Percentiles rank a stretch among this genome's conserved stretches.
Evolutionary conservation across 768 basidiomycete species (phyloP).

Genomic region (Russula ochroleuca): DNA sequence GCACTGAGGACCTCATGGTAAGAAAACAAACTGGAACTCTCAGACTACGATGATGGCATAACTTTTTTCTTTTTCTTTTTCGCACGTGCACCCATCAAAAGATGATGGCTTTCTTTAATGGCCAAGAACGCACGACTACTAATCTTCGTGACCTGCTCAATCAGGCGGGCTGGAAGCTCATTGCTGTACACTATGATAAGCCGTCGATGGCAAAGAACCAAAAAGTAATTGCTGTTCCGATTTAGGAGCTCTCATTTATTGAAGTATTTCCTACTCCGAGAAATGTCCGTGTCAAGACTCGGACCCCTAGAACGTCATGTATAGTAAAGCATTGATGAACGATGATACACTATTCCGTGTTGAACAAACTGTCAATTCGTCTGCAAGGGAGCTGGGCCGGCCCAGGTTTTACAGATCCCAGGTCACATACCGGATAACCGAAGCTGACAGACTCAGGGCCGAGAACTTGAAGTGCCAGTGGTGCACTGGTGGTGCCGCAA

Average conservation of each 20-base stretch:
- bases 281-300: not conserved
- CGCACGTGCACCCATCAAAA: not conserved
- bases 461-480: too few species aligned
- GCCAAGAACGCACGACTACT: constrained; percentile 6
- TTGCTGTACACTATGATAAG: not conserved
- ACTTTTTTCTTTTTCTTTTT: not conserved
- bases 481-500: too few species aligned
- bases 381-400: too few species aligned
- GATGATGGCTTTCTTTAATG: constrained; percentile 8
- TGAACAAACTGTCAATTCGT: too few species aligned
- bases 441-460: too few species aligned
- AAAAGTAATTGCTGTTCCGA: not conserved
- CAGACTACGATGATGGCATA: too few species aligned
- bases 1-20: constrained; percentile 28
- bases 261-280: not conserved
- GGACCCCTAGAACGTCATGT: not conserved
- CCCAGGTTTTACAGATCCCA: too few species aligned
- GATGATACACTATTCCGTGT: too few species aligned
- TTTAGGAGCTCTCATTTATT: not conserved
- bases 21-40: not conserved
- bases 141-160: constrained; percentile 4
- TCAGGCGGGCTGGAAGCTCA: not conserved
- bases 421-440: too few species aligned
- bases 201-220: not conserved
- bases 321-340: not conserved